Evolutionary conservation across 2,329 filamentous ascomycete genomes (phyloP).

Genomic region (Aureobasidium sp.): DNA sequence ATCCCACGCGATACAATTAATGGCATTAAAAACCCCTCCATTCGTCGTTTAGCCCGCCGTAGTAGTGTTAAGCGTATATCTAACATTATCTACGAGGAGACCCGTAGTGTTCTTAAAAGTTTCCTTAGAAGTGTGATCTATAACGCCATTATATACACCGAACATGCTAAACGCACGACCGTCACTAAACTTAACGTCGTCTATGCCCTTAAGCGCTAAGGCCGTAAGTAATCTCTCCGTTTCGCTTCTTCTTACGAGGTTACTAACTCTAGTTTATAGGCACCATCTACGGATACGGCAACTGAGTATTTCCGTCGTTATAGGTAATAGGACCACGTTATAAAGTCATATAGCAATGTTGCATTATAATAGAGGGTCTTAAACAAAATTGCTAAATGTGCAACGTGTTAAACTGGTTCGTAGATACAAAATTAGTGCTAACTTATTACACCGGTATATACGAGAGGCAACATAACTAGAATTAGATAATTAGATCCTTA

Average conservation of each 20-base stretch:
- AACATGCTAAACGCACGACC: background rate
- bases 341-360: no score
- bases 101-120: conserved; percentile 36
- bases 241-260: background rate
- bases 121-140: background rate
- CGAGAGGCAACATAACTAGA: no score
- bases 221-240: background rate
- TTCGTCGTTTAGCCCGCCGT: conserved; percentile 42
- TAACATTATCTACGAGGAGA: conserved; percentile 75
- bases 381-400: no score
- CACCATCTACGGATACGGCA: background rate
- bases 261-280: background rate
- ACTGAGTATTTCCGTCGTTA: no score
- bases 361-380: no score
- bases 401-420: no score
- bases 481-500: no score
- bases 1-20: background rate
- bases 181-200: background rate
- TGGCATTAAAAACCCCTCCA: background rate
- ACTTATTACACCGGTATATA: no score
- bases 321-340: no score
- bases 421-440: no score
- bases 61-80: conserved; percentile 37
- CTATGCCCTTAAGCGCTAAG: background rate
- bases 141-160: background rate